Conservation (phyloP, 352 stramenopile genomes). For the Globisporangium nagaii region DNA sequence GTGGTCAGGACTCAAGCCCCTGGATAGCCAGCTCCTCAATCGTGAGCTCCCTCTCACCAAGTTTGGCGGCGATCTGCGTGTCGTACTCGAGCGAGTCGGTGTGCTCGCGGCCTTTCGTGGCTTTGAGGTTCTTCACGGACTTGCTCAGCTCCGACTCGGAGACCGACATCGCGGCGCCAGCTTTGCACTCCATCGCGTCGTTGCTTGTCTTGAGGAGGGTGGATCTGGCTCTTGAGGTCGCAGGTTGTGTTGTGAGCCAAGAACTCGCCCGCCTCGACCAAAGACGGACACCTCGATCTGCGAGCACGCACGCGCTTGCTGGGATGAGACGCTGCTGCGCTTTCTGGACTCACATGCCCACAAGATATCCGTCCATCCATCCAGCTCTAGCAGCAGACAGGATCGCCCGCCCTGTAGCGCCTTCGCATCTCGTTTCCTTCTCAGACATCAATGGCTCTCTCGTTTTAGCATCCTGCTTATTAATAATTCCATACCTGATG, state of each 20-base stretch:
- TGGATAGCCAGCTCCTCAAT: neutral
- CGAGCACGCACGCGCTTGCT: neutral
- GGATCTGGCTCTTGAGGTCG: neutral
- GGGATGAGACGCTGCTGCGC: neutral
- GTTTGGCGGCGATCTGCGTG: slow-evolving; percentile 37
- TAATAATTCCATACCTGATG: slow-evolving; percentile 6
- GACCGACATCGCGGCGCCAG: slow-evolving; percentile 14
- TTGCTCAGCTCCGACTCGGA: slow-evolving; percentile 58
- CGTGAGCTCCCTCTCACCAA: slow-evolving; percentile 19
- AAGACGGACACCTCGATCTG: neutral
- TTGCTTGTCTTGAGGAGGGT: neutral
- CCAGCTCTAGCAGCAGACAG: neutral
- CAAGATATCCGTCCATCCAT: neutral
- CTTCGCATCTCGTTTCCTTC: neutral
- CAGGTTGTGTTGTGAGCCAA: slow-evolving; percentile 1
- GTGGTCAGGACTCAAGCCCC: neutral
- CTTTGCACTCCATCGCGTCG: slow-evolving; percentile 57
- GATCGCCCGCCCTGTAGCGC: no score
- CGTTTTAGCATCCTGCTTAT: neutral
- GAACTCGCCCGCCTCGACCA: neutral
- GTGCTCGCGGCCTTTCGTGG: slow-evolving; percentile 60
- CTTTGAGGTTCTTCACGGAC: slow-evolving; percentile 55
- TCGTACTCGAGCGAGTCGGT: slow-evolving; percentile 73
- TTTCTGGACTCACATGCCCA: neutral
- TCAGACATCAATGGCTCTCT: neutral